A percentile compares a stretch with the other conserved stretches of the same genome.
Conservation (phyloP, 2,329 filamentous ascomycete species). For the Epichloe gansuensis region DNA sequence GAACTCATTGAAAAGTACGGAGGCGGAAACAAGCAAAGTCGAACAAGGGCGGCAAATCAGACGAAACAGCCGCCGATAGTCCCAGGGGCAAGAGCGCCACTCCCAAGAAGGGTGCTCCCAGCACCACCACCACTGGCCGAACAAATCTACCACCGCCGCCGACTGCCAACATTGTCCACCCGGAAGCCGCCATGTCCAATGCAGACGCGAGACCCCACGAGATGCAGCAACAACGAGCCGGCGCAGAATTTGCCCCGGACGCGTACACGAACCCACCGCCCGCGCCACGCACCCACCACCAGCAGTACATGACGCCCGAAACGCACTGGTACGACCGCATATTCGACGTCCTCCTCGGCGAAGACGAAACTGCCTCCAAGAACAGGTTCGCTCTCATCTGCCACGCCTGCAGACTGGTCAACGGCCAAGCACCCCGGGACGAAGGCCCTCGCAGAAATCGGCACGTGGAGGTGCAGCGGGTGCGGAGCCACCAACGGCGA, state of each 20-base stretch:
- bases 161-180: constrained; percentile 49
- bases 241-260: constrained; percentile 63
- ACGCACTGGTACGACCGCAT: constrained; percentile 90
- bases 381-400: constrained; percentile 88
- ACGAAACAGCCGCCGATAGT: constrained; percentile 3
- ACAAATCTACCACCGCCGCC: constrained; percentile 44
- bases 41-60: constrained; percentile 5
- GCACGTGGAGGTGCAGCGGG: constrained; percentile 78
- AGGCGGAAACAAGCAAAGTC: constrained; percentile 37
- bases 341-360: constrained; percentile 80
- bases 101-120: constrained; percentile 6
- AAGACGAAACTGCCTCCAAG: constrained; percentile 85
- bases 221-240: not conserved
- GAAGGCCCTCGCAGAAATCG: constrained; percentile 63
- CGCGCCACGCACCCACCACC: constrained; percentile 4
- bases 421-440: constrained; percentile 90
- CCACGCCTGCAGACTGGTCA: constrained; percentile 69
- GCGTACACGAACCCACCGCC: constrained; percentile 26
- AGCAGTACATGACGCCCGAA: constrained; percentile 19
- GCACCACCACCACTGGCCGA: constrained; percentile 15
- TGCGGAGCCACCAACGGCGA: constrained; percentile 75
- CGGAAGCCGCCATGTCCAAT: constrained; percentile 11
- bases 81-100: constrained; percentile 9
- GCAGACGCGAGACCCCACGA: not conserved
- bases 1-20: constrained; percentile 92